These are phyloP conservation scores for Naganishia onofrii DNA, from an alignment of 768 basidiomycete species.

Conservation along the genomic window DNA sequence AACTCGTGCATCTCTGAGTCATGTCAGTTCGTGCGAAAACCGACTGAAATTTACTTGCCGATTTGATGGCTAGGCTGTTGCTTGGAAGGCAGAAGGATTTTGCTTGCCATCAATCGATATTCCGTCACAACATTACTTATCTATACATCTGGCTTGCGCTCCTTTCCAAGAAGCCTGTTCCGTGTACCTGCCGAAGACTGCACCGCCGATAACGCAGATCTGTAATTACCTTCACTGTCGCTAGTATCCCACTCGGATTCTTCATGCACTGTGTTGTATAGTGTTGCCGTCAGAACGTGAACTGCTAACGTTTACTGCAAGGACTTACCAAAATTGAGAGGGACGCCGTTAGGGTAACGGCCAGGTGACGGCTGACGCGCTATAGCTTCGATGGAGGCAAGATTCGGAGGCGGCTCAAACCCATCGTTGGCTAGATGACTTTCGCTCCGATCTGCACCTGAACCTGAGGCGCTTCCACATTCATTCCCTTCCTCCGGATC, in stretches of 20 bases:
- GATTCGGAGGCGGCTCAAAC: constrained; percentile 39
- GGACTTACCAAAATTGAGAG: constrained; percentile 46
- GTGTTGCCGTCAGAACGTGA: not conserved
- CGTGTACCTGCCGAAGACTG: not conserved
- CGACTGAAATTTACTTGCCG: no score
- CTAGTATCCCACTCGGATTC: constrained; percentile 39
- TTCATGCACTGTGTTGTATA: constrained; percentile 35
- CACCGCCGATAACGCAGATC: not conserved
- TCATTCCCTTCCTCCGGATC: constrained; percentile 6
- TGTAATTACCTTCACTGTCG: constrained; percentile 1
- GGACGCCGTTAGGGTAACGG: constrained; percentile 48
- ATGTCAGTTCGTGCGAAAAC: no score
- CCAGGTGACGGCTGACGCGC: constrained; percentile 49
- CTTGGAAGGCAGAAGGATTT: no score
- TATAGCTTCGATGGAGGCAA: constrained; percentile 45
- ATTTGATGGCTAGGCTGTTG: no score
- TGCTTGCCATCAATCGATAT: no score
- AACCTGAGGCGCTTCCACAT: not conserved
- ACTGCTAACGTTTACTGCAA: not conserved
- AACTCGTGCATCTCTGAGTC: no score
- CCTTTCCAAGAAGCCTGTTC: not conserved
- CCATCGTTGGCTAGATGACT: not conserved
- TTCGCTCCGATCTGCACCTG: not conserved
- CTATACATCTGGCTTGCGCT: no score
- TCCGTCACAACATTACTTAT: no score